Evolutionary conservation across 192 early-diverging fungal species (phyloP).

Genomic region (Entomortierella chlamydospora): DNA sequence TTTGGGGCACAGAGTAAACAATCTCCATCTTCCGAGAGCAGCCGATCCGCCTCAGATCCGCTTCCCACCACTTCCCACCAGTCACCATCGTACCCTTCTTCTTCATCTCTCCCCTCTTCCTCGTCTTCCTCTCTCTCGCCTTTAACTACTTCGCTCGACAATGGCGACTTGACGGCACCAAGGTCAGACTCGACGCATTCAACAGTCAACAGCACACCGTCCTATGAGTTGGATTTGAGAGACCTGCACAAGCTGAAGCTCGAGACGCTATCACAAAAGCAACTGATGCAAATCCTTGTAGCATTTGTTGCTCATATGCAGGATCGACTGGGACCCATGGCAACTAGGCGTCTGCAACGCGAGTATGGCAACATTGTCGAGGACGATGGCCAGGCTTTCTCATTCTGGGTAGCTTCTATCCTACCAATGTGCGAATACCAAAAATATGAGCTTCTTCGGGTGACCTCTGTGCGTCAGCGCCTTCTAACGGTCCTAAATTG

Average conservation of each 20-base stretch:
- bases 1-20: neutral
- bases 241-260: constrained; percentile 25
- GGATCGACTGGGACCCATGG: constrained; percentile 42
- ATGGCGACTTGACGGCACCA: too few relatives aligned
- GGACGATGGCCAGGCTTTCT: constrained; percentile 52
- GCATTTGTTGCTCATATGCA: constrained; percentile 51
- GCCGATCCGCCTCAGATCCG: neutral
- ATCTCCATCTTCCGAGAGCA: neutral
- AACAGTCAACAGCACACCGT: neutral
- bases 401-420: constrained; percentile 65
- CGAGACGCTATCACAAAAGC: constrained; percentile 22
- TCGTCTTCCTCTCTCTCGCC: neutral
- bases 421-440: constrained; percentile 59
- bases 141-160: neutral
- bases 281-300: constrained; percentile 46
- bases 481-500: constrained; percentile 57
- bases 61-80: too few relatives aligned
- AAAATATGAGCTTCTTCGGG: constrained; percentile 56
- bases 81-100: too few relatives aligned
- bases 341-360: constrained; percentile 49
- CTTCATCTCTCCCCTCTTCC: neutral
- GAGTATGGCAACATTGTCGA: constrained; percentile 57
- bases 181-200: too few relatives aligned
- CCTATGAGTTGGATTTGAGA: constrained; percentile 14
- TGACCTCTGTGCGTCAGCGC: constrained; percentile 58